Conservation (phyloP, 106 monocot species). For the Dendrobium chrysotoxum region DNA sequence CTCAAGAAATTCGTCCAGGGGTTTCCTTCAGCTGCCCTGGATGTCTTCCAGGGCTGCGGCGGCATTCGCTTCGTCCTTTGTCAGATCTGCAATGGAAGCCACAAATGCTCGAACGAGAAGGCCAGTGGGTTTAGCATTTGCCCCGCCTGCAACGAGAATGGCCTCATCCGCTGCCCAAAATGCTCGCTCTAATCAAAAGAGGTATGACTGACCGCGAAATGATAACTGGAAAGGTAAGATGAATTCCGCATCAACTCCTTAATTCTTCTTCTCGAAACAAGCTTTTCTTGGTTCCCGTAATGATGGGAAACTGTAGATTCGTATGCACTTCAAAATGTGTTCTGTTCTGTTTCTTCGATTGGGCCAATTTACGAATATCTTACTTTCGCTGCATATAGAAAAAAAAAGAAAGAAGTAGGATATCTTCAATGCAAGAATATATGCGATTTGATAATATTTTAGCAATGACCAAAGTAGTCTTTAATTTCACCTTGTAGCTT, state of each 20-base stretch:
- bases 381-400: background rate
- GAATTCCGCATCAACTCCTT: background rate
- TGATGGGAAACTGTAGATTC: background rate
- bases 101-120: background rate
- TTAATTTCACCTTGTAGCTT: no score
- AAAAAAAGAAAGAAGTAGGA: no score
- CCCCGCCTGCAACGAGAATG: constrained; percentile 9
- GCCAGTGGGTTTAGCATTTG: background rate
- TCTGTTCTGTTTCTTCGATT: background rate
- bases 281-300: background rate
- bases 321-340: background rate
- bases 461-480: no score
- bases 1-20: constrained; percentile 9
- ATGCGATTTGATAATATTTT: no score
- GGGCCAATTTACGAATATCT: background rate
- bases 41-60: background rate
- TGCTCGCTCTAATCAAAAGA: constrained; percentile 1
- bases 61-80: background rate
- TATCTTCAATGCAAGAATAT: no score
- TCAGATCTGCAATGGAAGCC: constrained; percentile 7
- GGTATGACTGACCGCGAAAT: no score
- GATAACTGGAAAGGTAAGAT: background rate
- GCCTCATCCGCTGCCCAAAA: constrained; percentile 3
- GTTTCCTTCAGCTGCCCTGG: background rate
- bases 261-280: background rate